Evolutionary conservation across 2,329 filamentous ascomycete genomes (phyloP).

Genomic region (Diplodia intermedia): DNA sequence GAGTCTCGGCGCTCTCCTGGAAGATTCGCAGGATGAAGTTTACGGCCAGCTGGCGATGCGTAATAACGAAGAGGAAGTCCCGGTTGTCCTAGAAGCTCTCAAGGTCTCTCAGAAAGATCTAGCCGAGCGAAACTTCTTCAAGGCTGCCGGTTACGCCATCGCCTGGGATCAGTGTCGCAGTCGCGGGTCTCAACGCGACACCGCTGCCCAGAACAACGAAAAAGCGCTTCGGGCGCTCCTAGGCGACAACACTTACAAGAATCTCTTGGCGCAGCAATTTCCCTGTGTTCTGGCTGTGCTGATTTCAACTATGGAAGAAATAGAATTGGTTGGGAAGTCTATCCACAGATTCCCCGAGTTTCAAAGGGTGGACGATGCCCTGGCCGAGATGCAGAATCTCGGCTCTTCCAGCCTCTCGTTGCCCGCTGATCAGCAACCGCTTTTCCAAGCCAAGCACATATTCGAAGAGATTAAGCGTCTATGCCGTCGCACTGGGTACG

Average conservation of each 20-base stretch:
- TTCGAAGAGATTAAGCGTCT: constrained; percentile 77
- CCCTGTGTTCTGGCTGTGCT: constrained; percentile 78
- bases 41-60: constrained; percentile 84
- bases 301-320: constrained; percentile 78
- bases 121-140: constrained; percentile 74
- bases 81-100: constrained; percentile 66
- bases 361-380: constrained; percentile 65
- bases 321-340: constrained; percentile 73
- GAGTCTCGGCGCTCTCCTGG: constrained; percentile 71
- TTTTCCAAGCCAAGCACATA: constrained; percentile 80
- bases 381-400: constrained; percentile 72
- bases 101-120: constrained; percentile 63
- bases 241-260: constrained; percentile 69
- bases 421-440: constrained; percentile 83
- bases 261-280: constrained; percentile 72
- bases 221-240: constrained; percentile 68
- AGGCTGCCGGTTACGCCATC: constrained; percentile 82
- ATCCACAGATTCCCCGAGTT: constrained; percentile 67
- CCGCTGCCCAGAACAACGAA: constrained; percentile 64
- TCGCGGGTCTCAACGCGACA: constrained; percentile 41
- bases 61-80: constrained; percentile 68
- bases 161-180: constrained; percentile 64
- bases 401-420: constrained; percentile 70
- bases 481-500: constrained; percentile 73
- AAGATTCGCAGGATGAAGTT: constrained; percentile 76